phyloP scores from a whole-genome alignment of 495 filamentous ascomycete species.

The Xylaria grammica region DNA sequence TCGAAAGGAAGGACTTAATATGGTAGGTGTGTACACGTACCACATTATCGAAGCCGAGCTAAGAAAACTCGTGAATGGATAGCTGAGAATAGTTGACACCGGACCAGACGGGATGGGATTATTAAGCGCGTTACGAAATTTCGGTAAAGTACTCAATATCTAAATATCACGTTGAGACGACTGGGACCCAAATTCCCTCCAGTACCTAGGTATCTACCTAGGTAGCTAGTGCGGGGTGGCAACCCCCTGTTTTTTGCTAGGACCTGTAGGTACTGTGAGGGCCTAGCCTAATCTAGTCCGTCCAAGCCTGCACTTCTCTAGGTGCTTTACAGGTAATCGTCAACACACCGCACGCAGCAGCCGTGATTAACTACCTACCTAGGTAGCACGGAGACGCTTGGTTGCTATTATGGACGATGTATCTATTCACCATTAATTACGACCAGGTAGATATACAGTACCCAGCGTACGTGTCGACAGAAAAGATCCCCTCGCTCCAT shows the following conservation, averaged over 20 bases:
- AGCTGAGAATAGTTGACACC: neutral
- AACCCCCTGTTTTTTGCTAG: neutral
- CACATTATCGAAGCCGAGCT: slow-evolving; percentile 28
- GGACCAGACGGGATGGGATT: neutral
- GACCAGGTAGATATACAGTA: too few relatives aligned
- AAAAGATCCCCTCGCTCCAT: too few relatives aligned
- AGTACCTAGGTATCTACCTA: neutral
- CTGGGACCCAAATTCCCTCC: too few relatives aligned
- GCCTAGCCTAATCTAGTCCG: neutral
- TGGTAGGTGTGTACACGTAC: slow-evolving; percentile 24
- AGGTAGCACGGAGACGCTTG: too few relatives aligned
- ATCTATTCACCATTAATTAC: too few relatives aligned
- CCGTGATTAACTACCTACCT: too few relatives aligned
- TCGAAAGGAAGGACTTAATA: neutral
- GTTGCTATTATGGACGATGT: too few relatives aligned
- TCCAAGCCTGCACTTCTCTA: neutral
- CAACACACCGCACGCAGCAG: too few relatives aligned
- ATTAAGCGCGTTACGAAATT: slow-evolving; percentile 18
- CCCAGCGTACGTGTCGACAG: too few relatives aligned
- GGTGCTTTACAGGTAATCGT: too few relatives aligned
- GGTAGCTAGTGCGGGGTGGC: slow-evolving; percentile 11
- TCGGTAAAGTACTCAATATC: too few relatives aligned
- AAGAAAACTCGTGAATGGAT: neutral
- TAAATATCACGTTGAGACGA: neutral
- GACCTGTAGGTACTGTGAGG: neutral